Base-by-base conservation (phyloP, 192 early-diverging fungal genomes). In the Globomyces pollinis-pini region DNA sequence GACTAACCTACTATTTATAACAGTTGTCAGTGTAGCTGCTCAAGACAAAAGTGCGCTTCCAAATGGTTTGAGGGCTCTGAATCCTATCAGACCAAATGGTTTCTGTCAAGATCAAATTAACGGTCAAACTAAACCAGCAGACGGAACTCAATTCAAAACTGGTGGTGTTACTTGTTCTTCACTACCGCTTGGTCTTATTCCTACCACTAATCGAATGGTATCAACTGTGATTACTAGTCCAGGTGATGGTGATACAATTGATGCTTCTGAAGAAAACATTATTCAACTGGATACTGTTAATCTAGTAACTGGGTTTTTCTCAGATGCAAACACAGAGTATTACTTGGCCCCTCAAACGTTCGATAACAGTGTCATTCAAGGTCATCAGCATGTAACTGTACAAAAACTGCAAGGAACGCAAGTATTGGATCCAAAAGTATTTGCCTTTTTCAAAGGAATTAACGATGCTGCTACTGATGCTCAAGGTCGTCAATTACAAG, bases 351-450 rank as follows among this genome's bases (percentile, higher is more conserved):
- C 71, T 11, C 71, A 73, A 49, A 69, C 71, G 18, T 62, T 73
- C 21, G 39, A 57, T 62, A 32, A 62, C n/a, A 70, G 73, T 41
- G 65, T 7, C n/a, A 60, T 74, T 32, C 53, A 73, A 56, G 74
- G 74, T 36, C 74, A 75, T 62, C 60, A 70, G 7, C 74, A 75
- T 59, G 59, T 75, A 51, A 73, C 67, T 28, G 45, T 75, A 18
- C 71, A 75, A 50, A 29, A 15, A 15, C 12, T 28, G 2, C 31
- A 43, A 1, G 52, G 58, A 18, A 64, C 41, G 3, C 11, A 28
- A 11, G 31, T n/a, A 5, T 13, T 55, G 6, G 23, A 55, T 28
- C 53, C 53, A 41, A 36, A 18, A 15, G 29, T 18, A 2, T 59
- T 59, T 44, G 23, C 38, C 15, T 66, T 66, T 38, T 66, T 66